Conservation (phyloP, 345 rosid species). For the Carallia pectinifolia region DNA sequence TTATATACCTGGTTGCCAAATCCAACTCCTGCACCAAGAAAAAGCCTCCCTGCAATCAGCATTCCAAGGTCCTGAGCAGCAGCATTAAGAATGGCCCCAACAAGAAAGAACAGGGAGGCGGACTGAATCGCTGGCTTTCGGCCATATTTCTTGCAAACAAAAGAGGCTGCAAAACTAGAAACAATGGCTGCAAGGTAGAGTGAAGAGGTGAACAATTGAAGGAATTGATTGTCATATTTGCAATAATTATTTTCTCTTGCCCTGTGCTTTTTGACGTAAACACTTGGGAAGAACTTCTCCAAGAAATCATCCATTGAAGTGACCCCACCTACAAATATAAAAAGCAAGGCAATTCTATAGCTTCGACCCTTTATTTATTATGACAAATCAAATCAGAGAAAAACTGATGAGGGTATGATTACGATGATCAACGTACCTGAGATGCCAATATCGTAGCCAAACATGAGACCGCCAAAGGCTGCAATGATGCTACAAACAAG, state of each 20-base stretch:
- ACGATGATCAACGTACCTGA: slow-evolving; percentile 31
- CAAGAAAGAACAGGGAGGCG: slow-evolving; percentile 63
- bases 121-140: slow-evolving; percentile 48
- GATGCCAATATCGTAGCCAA: slow-evolving; percentile 61
- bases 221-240: slow-evolving; percentile 55
- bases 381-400: neutral
- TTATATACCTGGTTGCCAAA: slow-evolving; percentile 61
- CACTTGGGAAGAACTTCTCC: slow-evolving; percentile 55
- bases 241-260: slow-evolving; percentile 68
- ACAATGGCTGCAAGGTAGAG: slow-evolving; percentile 71
- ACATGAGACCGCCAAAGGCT: slow-evolving; percentile 61
- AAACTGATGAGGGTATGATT: neutral
- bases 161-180: slow-evolving; percentile 48
- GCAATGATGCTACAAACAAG: slow-evolving; percentile 45
- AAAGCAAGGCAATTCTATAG: neutral
- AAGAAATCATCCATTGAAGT: slow-evolving; percentile 76
- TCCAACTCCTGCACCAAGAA: slow-evolving; percentile 66
- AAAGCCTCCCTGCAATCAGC: slow-evolving; percentile 59
- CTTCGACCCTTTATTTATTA: neutral
- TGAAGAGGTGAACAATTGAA: slow-evolving; percentile 78
- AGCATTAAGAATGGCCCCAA: slow-evolving; percentile 53
- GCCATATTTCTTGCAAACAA: slow-evolving; percentile 40
- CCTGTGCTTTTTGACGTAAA: slow-evolving; percentile 56
- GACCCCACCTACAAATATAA: slow-evolving; percentile 55
- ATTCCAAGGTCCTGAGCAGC: slow-evolving; percentile 41